These are phyloP conservation scores for Amylocarpus encephaloides DNA, from an alignment of 2,329 filamentous ascomycete species.

Conservation along the genomic window DNA sequence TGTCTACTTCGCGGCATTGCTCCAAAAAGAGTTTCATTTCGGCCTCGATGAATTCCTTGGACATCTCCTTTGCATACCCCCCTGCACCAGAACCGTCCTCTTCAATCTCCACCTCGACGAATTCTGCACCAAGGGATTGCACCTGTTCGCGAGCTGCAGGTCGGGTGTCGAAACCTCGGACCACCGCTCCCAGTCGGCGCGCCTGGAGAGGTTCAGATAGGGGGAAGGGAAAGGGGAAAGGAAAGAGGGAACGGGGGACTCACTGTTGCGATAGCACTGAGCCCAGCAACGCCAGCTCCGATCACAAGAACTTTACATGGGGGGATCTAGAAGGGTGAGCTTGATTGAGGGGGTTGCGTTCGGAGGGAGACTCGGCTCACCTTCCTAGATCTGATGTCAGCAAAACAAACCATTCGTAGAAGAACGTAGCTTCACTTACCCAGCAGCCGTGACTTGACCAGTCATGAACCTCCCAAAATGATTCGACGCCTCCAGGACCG, in stretches of 20 bases:
- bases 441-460: constrained; percentile 83
- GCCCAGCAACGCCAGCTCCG: constrained; percentile 79
- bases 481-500: constrained; percentile 82
- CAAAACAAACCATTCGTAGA: constrained; percentile 6
- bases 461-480: constrained; percentile 83
- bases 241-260: constrained; percentile 16
- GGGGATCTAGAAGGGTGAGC: constrained; percentile 57
- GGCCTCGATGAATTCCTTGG: constrained; percentile 84
- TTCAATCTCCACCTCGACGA: constrained; percentile 77
- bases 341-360: neutral
- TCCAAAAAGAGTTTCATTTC: constrained; percentile 91
- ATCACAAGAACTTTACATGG: constrained; percentile 88
- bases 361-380: constrained; percentile 14
- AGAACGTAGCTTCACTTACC: constrained; percentile 36
- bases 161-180: constrained; percentile 85
- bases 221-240: neutral
- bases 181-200: constrained; percentile 79
- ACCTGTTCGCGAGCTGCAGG: constrained; percentile 85
- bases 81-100: constrained; percentile 81
- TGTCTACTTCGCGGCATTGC: constrained; percentile 81
- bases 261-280: constrained; percentile 79
- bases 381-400: constrained; percentile 28
- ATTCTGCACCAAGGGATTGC: constrained; percentile 83
- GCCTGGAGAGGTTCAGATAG: constrained; percentile 41
- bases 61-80: constrained; percentile 92